A percentile compares a stretch with the other conserved stretches of the same genome.
Evolutionary conservation across 1,139 yeast species (phyloP).

Genomic region (Blastobotrys persicus): DNA sequence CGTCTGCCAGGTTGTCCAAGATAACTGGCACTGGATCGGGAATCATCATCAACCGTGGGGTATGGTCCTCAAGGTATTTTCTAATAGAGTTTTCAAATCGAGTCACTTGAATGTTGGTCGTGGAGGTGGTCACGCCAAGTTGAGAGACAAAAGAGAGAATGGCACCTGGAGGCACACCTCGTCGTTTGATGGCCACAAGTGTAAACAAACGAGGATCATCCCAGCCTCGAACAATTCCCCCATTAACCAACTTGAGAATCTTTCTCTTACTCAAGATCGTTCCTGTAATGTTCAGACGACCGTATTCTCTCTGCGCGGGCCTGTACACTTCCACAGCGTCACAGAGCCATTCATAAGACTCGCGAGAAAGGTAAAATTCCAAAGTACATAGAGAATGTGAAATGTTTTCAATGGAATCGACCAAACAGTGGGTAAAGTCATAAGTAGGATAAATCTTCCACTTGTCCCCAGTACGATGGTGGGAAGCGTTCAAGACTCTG

Average conservation of each 20-base stretch:
- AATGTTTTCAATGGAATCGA: constrained; percentile 94
- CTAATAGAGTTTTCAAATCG: constrained; percentile 91
- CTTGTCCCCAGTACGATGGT: constrained; percentile 92
- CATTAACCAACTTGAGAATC: constrained; percentile 87
- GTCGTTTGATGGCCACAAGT: constrained; percentile 88
- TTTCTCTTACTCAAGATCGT: constrained; percentile 93
- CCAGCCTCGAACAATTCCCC: constrained; percentile 87
- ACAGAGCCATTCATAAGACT: constrained; percentile 97
- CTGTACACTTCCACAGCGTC: constrained; percentile 92
- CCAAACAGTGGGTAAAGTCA: constrained; percentile 98
- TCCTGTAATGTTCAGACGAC: constrained; percentile 92
- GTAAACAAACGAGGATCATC: constrained; percentile 97
- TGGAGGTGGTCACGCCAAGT: constrained; percentile 92
- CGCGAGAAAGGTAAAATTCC: constrained; percentile 87
- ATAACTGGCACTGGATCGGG: constrained; percentile 82
- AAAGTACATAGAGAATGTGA: constrained; percentile 94
- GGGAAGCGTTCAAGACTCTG: constrained; percentile 86
- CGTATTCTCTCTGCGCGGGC: constrained; percentile 98
- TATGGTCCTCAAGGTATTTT: constrained; percentile 79
- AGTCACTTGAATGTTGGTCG: constrained; percentile 83
- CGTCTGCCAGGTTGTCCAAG: constrained; percentile 78
- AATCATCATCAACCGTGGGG: constrained; percentile 94
- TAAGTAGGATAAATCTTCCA: constrained; percentile 99
- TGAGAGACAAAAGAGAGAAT: constrained; percentile 90
- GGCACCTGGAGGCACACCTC: constrained; percentile 99